Conservation (phyloP, 768 basidiomycete genomes). For the Pleurotus ostreatus region DNA sequence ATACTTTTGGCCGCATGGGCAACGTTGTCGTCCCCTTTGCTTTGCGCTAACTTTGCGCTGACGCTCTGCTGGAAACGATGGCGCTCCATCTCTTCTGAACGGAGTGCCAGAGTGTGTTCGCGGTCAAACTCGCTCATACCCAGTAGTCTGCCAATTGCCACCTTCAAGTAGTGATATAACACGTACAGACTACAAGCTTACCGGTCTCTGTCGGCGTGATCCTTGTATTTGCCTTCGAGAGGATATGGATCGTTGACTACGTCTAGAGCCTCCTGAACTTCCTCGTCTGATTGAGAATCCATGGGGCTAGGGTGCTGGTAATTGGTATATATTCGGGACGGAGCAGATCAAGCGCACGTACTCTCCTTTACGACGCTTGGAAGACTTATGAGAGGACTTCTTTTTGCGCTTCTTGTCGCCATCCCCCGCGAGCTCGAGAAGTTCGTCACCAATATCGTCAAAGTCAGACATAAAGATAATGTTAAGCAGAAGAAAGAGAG, state of each 20-base stretch:
- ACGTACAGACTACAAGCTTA: slow-evolving; percentile 36
- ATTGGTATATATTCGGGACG: too few species aligned
- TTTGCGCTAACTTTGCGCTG: slow-evolving; percentile 38
- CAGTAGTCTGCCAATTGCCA: slow-evolving; percentile 54
- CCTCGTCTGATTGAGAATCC: slow-evolving; percentile 48
- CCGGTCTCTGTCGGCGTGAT: slow-evolving; percentile 80
- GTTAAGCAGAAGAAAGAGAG: too few species aligned
- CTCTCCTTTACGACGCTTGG: slow-evolving; percentile 74
- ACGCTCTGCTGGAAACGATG: slow-evolving; percentile 68
- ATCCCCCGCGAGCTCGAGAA: slow-evolving; percentile 77
- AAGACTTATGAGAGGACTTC: slow-evolving; percentile 32
- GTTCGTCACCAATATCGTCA: slow-evolving; percentile 60
- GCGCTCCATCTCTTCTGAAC: slow-evolving; percentile 78
- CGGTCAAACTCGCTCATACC: slow-evolving; percentile 84
- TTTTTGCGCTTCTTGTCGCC: slow-evolving; percentile 64
- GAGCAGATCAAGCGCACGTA: slow-evolving; percentile 31
- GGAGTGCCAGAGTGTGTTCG: slow-evolving; percentile 78
- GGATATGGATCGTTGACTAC: slow-evolving; percentile 72
- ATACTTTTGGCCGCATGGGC: slow-evolving; percentile 75
- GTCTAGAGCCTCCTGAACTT: slow-evolving; percentile 62
- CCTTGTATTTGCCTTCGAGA: slow-evolving; percentile 85
- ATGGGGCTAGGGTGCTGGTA: slow-evolving; percentile 27
- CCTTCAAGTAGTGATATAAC: slow-evolving; percentile 20
- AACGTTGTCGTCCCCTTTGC: slow-evolving; percentile 45
- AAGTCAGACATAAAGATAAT: slow-evolving; percentile 40